phyloP scores from a whole-genome alignment of 2,329 filamentous ascomycete genomes.

The Fusarium tricinctum region DNA sequence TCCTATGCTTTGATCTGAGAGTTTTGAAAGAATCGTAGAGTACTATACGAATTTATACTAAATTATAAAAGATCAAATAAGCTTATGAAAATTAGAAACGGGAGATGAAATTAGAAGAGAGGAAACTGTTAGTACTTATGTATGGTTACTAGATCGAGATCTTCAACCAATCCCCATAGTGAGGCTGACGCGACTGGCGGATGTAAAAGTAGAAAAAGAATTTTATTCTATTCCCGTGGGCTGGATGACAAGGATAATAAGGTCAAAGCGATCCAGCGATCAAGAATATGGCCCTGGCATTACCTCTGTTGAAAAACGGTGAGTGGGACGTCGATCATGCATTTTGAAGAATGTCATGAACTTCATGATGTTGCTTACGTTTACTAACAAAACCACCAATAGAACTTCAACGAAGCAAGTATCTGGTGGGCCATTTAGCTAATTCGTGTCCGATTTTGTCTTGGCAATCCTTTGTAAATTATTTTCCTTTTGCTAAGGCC shows the following conservation, averaged over 20 bases:
- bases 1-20: no score
- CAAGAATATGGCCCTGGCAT: constrained; percentile 3
- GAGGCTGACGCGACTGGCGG: not conserved
- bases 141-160: not conserved
- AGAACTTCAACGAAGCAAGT: constrained; percentile 10
- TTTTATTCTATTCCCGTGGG: not conserved
- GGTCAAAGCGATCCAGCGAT: not conserved
- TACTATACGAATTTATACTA: no score
- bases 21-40: no score
- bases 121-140: no score
- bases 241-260: not conserved
- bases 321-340: constrained; percentile 35
- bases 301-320: constrained; percentile 34
- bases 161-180: not conserved
- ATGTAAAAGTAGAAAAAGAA: not conserved
- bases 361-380: constrained; percentile 38
- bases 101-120: no score
- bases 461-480: constrained; percentile 13
- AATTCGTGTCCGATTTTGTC: constrained; percentile 18
- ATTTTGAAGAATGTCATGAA: constrained; percentile 44
- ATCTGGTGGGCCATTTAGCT: constrained; percentile 24
- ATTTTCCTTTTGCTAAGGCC: not conserved
- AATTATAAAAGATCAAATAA: no score
- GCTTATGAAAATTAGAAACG: no score
- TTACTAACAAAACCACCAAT: constrained; percentile 31